Percentiles rank a stretch among this genome's conserved stretches.
phyloP scores from a whole-genome alignment of 768 basidiomycete genomes.

The Strobilomyces confusus region DNA sequence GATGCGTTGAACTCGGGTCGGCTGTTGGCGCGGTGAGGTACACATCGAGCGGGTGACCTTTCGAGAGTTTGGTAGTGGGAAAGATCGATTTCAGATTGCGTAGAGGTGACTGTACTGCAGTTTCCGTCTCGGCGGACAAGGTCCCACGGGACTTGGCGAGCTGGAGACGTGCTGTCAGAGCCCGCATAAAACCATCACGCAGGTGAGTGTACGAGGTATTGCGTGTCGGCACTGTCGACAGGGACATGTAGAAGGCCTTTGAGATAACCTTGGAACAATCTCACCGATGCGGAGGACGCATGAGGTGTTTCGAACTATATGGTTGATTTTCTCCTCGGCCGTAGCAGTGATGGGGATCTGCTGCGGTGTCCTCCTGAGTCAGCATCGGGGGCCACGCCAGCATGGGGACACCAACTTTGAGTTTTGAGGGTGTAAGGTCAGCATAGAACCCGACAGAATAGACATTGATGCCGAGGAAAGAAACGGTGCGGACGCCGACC shows the following conservation, averaged over 20 bases:
- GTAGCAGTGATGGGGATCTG: conserved; percentile 55
- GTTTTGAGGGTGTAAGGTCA: conserved; percentile 62
- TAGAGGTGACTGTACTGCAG: conserved; percentile 56
- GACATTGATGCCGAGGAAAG: conserved; percentile 83
- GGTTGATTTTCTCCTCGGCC: conserved; percentile 65
- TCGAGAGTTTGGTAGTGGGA: conserved; percentile 63
- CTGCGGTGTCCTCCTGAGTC: not conserved
- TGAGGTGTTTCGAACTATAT: conserved; percentile 62
- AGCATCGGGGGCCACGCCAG: not conserved
- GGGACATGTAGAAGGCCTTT: not conserved
- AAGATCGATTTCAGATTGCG: conserved; percentile 74
- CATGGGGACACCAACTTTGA: conserved; percentile 42
- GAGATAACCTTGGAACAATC: conserved; percentile 11
- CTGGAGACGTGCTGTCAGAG: conserved; percentile 59
- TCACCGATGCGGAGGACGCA: conserved; percentile 74
- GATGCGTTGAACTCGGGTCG: conserved; percentile 41
- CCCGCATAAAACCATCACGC: conserved; percentile 78
- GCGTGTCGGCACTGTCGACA: conserved; percentile 66
- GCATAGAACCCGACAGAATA: conserved; percentile 91
- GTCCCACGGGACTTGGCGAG: conserved; percentile 47
- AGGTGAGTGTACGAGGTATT: conserved; percentile 75
- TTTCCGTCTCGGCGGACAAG: conserved; percentile 57
- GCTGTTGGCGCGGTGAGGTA: conserved; percentile 53
- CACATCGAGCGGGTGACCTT: conserved; percentile 66
- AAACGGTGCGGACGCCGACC: conserved; percentile 83